Base-by-base conservation (phyloP, 177 flowering plant species). In the Telopea speciosissima region DNA sequence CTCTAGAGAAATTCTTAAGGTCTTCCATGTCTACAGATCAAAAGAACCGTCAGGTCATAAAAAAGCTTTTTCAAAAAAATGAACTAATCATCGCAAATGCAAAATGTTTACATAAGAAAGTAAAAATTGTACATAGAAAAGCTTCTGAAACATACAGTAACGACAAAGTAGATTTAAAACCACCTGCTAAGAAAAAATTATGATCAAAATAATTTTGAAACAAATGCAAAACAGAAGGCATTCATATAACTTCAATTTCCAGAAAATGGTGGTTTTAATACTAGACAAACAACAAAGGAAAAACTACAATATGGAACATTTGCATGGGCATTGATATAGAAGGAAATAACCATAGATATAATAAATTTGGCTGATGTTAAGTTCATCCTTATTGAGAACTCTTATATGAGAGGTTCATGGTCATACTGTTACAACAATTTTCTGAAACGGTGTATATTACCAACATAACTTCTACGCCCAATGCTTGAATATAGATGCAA, bases 11-110 rank as follows among this genome's bases (percentile, higher is more conserved):
- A 24, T 24, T 77, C 78, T 85, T 83, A 16, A 95, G 86, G 75
- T 95, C 96, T 68, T 91, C 99, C 85, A 91, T 79, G 79, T 95
- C 99, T 95, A 69, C 74, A 83, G 68, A 62, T 36, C 40, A 33
- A 74, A 40, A 13, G 72, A 65, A 65, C 44, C 59, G 67, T 25
- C 36, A 24, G 11, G 33, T 17, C 17, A 3, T 28, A 62, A 14
- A 62, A 14, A 61, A 63, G 12, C 33, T 24, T 71, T 24, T 28
- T 26, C 19, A 31, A 61, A 63, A 19, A 36, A 31, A 58, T 26
- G n/a, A 22, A 16, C 45, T 26, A 62, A 24, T 66, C 19, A 36
- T 26, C 3, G 14, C 64, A 23, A 68, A 56, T 56, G 40, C 36
- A 40, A 61, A 68, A 59, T 3, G 25, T 59, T n/a, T 36, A 24